Conservation (phyloP, 306 rosid species). For the Inga laurina region DNA sequence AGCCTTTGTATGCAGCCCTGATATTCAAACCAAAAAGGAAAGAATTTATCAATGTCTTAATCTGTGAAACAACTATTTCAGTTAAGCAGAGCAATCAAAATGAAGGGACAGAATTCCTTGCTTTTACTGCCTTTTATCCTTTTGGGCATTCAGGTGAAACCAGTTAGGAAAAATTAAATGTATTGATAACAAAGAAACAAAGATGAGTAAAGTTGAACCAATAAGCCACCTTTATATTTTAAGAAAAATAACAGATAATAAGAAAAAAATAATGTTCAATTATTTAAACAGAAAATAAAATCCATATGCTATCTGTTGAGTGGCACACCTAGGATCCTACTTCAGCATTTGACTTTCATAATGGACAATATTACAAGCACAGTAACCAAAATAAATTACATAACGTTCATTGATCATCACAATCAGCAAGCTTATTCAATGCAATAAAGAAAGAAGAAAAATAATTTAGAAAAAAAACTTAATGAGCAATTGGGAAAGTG, state of each 20-base stretch:
- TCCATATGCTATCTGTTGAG: background rate
- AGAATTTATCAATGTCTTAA: background rate
- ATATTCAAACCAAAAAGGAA: conserved; percentile 29
- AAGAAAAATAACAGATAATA: background rate
- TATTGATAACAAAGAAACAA: background rate
- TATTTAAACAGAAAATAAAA: background rate
- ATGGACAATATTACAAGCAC: conserved; percentile 15
- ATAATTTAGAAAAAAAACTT: background rate
- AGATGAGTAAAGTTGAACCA: background rate
- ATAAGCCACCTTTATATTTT: background rate
- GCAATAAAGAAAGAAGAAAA: background rate
- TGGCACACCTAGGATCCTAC: background rate
- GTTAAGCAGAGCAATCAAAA: background rate
- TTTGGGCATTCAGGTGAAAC: background rate
- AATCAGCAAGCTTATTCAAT: background rate
- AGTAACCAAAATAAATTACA: conserved; percentile 19
- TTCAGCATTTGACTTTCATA: conserved; percentile 10
- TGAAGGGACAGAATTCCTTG: background rate
- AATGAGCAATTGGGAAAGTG: background rate
- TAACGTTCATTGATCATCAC: background rate
- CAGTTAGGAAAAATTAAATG: background rate
- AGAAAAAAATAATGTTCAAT: background rate
- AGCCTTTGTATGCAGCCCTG: conserved; percentile 99
- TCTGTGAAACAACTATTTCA: background rate
- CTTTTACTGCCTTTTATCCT: background rate